Evolutionary conservation across 371 early-diverging fungal genomes (phyloP), one percentile per base, ranked within the genome.

Genomic region (Mucor ambiguus): DNA sequence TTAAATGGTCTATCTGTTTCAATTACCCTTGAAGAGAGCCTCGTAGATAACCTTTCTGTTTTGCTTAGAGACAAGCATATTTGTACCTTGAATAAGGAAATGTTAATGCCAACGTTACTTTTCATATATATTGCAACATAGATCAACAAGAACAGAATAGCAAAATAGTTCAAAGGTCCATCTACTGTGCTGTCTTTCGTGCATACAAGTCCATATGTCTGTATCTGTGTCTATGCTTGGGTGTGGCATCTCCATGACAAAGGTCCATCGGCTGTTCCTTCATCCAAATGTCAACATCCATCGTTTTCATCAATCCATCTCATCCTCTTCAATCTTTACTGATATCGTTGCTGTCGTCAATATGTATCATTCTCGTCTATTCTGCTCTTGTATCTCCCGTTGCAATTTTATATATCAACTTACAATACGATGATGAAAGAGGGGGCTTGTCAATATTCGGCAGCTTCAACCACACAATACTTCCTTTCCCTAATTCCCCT

Each of bases 31-130:
- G 89, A 92, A 93, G 74, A 95, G 90, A 82, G 87, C 85, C 87
- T 93, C 92, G 92, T 94, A 94, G 84, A 94, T 92, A 77, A 84
- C 87, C 90, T 94, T 95, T 83, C 96, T 89, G 93, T 97, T 95
- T 80, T 90, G 84, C 87, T 93, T 93, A 75, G 93, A 89, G 84
- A 97, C 96, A 78, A 95, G 92, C 97, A 97, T 97, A 70, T 73
- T 92, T 79, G 35, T 66, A 69, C 56, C 68, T 68, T 69, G 20
- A 46, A 43, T 52, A 30, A 16, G 35, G 32, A 61, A 29, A 43
- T 14, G 16, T 28, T 52, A 32, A 64, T 26, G 38, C 32, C 33
- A 30, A 20, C 0, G 26, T 12, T 28, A 20, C 48, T 48, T 24
- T 48, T 46, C 22, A 46, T 18, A 18, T 10, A 20, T 20, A 22